phyloP scores from a whole-genome alignment of 768 basidiomycete species.

The Pleurotus giganteus region DNA sequence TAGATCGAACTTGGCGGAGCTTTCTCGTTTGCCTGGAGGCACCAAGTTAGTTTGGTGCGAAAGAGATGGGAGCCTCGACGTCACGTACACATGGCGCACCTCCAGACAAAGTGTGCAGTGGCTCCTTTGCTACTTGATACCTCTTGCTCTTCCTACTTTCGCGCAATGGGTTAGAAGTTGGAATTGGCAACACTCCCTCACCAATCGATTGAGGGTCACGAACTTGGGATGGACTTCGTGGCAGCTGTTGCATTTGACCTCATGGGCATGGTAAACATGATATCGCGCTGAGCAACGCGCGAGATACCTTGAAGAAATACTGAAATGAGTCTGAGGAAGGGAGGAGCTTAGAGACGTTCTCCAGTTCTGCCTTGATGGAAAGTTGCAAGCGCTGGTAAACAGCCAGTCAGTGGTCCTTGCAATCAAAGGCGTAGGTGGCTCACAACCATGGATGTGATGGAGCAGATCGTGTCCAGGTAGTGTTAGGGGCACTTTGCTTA shows the following conservation, averaged over 20 bases:
- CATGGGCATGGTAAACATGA: constrained; percentile 10
- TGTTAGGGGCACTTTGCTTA: no score
- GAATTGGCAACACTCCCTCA: constrained; percentile 26
- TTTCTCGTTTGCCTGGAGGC: constrained; percentile 64
- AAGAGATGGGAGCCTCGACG: constrained; percentile 4
- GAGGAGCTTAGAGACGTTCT: constrained; percentile 69
- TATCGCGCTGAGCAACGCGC: background rate
- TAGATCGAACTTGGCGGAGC: constrained; percentile 75
- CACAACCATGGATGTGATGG: constrained; percentile 1
- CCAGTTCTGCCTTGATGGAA: constrained; percentile 77
- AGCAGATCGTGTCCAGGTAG: no score
- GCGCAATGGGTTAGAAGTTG: background rate
- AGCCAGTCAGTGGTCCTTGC: constrained; percentile 1
- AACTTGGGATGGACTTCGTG: constrained; percentile 72
- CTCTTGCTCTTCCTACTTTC: constrained; percentile 61
- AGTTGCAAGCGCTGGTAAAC: constrained; percentile 39
- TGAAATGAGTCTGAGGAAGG: constrained; percentile 72
- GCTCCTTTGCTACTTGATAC: constrained; percentile 65
- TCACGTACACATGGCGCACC: constrained; percentile 58
- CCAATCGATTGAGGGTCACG: constrained; percentile 69
- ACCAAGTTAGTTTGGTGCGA: constrained; percentile 2
- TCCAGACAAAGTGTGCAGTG: constrained; percentile 82
- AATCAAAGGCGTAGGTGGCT: background rate
- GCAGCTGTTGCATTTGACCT: constrained; percentile 80
- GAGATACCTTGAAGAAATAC: constrained; percentile 60